A percentile compares a stretch with the other conserved stretches of the same genome.
phyloP scores from a whole-genome alignment of 306 rosid species.

The Chamaecrista fasciculata region DNA sequence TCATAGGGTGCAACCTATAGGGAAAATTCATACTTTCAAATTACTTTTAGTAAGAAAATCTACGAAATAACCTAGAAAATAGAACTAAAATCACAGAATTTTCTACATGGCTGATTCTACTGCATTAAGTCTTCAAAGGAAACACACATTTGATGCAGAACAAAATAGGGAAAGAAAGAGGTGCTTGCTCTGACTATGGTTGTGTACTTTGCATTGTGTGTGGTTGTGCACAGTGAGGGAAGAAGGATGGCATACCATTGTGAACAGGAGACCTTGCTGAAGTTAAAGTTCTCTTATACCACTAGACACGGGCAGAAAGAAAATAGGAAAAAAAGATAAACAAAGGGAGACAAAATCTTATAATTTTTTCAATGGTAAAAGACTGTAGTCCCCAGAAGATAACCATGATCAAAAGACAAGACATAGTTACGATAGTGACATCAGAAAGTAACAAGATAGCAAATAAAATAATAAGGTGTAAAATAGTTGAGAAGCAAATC shows the following conservation, averaged over 20 bases:
- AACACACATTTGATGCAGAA: neutral
- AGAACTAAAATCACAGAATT: neutral
- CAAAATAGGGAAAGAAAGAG: neutral
- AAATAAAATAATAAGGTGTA: too few relatives aligned
- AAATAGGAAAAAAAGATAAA: neutral
- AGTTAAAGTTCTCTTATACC: neutral
- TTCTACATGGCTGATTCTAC: slow-evolving; percentile 8
- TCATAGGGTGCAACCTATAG: slow-evolving; percentile 78
- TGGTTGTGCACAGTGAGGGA: neutral
- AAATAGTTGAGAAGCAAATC: too few relatives aligned
- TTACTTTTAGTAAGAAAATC: neutral
- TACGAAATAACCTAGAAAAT: slow-evolving; percentile 10
- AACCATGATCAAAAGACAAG: neutral
- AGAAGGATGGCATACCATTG: neutral
- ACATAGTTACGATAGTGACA: neutral
- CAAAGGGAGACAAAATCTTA: neutral
- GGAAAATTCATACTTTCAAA: neutral
- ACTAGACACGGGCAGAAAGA: neutral
- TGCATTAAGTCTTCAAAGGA: neutral
- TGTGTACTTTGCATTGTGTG: neutral
- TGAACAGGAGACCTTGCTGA: neutral
- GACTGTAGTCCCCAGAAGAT: neutral
- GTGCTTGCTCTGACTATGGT: neutral
- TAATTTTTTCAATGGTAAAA: neutral
- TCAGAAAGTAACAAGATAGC: too few relatives aligned